Conservation (phyloP, 441 rosid genomes). For the Kokia cookei region DNA sequence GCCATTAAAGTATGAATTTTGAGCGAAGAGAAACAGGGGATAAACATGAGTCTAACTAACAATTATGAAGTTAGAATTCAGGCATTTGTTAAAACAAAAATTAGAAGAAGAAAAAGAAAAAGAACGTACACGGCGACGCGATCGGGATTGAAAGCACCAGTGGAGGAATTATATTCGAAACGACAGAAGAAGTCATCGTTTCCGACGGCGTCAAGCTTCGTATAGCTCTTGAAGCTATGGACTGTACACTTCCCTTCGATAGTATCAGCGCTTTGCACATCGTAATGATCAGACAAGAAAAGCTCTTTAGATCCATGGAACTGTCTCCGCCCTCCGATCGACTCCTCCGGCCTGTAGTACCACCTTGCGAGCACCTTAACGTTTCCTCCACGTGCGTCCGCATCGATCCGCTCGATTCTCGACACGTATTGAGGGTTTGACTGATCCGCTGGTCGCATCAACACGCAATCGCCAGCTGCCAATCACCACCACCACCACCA, state of each 20-base stretch:
- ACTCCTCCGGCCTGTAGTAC: slow-evolving; percentile 98
- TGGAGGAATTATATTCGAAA: slow-evolving; percentile 83
- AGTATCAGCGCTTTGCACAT: slow-evolving; percentile 83
- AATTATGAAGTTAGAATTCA: background rate
- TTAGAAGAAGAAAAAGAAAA: background rate
- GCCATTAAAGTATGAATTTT: background rate
- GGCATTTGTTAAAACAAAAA: background rate
- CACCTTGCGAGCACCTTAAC: slow-evolving; percentile 77
- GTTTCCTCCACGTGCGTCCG: slow-evolving; percentile 71
- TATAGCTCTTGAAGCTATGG: slow-evolving; percentile 79
- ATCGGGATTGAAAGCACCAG: slow-evolving; percentile 88
- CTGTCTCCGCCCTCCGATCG: slow-evolving; percentile 88
- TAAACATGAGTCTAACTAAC: background rate
- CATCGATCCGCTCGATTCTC: slow-evolving; percentile 77
- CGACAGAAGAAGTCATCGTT: slow-evolving; percentile 97
- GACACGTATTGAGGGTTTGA: slow-evolving; percentile 90
- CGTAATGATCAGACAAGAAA: slow-evolving; percentile 83
- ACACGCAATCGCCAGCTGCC: slow-evolving; percentile 78
- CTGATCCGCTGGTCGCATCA: slow-evolving; percentile 89
- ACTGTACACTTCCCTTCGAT: slow-evolving; percentile 92
- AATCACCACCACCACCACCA: slow-evolving; percentile 2
- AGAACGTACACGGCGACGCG: slow-evolving; percentile 85
- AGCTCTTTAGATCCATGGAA: slow-evolving; percentile 97
- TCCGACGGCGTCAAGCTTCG: slow-evolving; percentile 79
- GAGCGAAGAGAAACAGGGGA: background rate